These are phyloP conservation scores for Thelonectria rubi DNA, from an alignment of 2,329 filamentous ascomycete species.

Conservation along the genomic window DNA sequence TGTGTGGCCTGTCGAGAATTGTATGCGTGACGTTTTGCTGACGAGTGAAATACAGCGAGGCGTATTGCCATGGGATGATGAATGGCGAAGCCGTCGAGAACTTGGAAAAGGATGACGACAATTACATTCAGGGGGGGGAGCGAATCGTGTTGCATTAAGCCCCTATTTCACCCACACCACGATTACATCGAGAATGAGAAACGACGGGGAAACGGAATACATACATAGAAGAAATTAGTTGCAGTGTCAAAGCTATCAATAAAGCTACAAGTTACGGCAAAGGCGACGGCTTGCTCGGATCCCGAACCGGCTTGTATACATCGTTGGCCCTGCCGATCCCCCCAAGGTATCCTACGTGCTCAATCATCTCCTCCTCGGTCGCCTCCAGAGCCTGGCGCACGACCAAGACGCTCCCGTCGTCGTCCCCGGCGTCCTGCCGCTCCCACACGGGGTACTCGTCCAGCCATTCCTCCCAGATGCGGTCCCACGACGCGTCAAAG, in stretches of 20 bases:
- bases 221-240: too few species aligned
- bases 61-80: slow-evolving; percentile 35
- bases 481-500: slow-evolving; percentile 31
- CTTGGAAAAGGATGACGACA: not conserved
- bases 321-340: slow-evolving; percentile 35
- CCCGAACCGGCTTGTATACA: not conserved
- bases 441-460: slow-evolving; percentile 32
- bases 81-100: slow-evolving; percentile 24
- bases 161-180: not conserved
- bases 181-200: not conserved
- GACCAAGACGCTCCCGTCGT: slow-evolving; percentile 27
- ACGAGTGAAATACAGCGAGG: slow-evolving; percentile 22
- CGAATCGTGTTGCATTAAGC: slow-evolving; percentile 8
- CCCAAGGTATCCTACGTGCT: slow-evolving; percentile 42
- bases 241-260: too few species aligned
- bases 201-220: too few species aligned
- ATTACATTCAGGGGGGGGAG: not conserved
- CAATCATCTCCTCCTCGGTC: slow-evolving; percentile 33
- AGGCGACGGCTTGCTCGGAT: too few species aligned
- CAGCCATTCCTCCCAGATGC: slow-evolving; percentile 45
- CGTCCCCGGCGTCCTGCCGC: not conserved
- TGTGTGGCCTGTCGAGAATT: not conserved
- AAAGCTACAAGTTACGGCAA: too few species aligned
- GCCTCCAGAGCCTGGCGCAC: slow-evolving; percentile 28
- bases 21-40: not conserved